Percentiles rank a stretch among this genome's conserved stretches.
Evolutionary conservation across 2,329 filamentous ascomycete species (phyloP).

Genomic region (Trichoderma hamatum): DNA sequence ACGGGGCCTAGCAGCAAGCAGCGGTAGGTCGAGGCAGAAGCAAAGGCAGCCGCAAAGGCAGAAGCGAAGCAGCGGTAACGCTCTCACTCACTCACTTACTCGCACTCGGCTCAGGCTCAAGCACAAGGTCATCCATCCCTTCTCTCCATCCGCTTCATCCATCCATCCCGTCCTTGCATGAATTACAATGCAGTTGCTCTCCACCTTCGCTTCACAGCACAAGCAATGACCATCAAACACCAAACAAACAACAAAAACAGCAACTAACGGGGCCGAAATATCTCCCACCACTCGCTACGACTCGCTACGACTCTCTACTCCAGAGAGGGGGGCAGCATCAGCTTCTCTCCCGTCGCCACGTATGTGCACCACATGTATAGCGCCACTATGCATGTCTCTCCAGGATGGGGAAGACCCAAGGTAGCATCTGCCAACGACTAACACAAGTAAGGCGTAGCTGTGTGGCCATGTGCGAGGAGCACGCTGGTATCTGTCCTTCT

Average conservation of each 20-base stretch:
- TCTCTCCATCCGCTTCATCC: neutral
- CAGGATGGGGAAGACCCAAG: constrained; percentile 6
- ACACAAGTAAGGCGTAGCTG: neutral
- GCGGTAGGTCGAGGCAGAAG: constrained; percentile 5
- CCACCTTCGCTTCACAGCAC: neutral
- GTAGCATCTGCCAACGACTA: neutral
- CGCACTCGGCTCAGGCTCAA: constrained; percentile 9
- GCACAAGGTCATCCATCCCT: neutral
- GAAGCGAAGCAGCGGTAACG: neutral
- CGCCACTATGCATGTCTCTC: constrained; percentile 23
- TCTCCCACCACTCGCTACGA: no score
- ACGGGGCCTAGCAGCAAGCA: neutral
- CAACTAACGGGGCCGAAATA: neutral
- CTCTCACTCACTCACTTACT: neutral
- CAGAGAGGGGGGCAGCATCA: neutral
- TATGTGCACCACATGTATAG: constrained; percentile 17
- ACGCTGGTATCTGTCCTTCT: neutral
- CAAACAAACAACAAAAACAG: neutral
- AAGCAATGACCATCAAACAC: neutral
- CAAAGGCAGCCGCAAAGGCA: neutral
- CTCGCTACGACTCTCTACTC: neutral
- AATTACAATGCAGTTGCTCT: constrained; percentile 5
- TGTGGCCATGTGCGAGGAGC: constrained; percentile 1
- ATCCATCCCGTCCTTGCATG: constrained; percentile 8
- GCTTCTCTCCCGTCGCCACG: constrained; percentile 24